These are phyloP conservation scores for Boletus eberwhitei DNA, from an alignment of 768 basidiomycete genomes.

Conservation along the genomic window DNA sequence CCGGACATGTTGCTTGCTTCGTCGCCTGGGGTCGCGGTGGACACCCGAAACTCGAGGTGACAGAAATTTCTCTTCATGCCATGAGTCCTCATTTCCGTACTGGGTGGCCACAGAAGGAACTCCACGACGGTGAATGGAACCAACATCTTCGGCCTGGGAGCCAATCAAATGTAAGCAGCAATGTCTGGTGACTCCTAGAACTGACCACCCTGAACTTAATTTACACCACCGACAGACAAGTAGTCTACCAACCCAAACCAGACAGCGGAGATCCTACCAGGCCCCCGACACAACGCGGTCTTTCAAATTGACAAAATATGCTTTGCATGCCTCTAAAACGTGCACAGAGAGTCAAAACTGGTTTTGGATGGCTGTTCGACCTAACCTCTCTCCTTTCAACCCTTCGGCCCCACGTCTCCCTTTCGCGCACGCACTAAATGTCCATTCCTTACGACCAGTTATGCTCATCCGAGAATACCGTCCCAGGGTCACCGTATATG, in stretches of 20 bases:
- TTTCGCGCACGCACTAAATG: constrained; percentile 10
- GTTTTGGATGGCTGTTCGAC: constrained; percentile 8
- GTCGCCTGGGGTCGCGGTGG: neutral
- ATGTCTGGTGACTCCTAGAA: constrained; percentile 5
- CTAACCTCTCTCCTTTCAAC: neutral
- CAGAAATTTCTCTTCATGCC: neutral
- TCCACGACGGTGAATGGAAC: constrained; percentile 3
- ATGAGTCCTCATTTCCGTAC: constrained; percentile 10
- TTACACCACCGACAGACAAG: constrained; percentile 10
- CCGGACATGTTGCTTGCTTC: neutral
- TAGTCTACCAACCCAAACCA: constrained; percentile 16
- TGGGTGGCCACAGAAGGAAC: neutral
- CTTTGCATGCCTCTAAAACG: constrained; percentile 27
- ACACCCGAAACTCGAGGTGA: neutral
- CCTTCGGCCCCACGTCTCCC: neutral
- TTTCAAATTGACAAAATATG: constrained; percentile 17
- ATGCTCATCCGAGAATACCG: constrained; percentile 5
- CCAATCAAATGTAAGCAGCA: constrained; percentile 17
- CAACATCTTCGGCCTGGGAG: neutral
- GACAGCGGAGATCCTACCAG: constrained; percentile 23
- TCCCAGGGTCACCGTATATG: constrained; percentile 10
- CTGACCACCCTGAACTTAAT: constrained; percentile 15
- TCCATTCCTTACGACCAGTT: constrained; percentile 20
- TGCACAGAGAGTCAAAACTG: constrained; percentile 19
- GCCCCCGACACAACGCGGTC: constrained; percentile 21